A percentile compares a stretch with the other conserved stretches of the same genome.
These are phyloP conservation scores for Elaeagnus macrophylla DNA, from an alignment of 306 rosid species.

Conservation along the genomic window DNA sequence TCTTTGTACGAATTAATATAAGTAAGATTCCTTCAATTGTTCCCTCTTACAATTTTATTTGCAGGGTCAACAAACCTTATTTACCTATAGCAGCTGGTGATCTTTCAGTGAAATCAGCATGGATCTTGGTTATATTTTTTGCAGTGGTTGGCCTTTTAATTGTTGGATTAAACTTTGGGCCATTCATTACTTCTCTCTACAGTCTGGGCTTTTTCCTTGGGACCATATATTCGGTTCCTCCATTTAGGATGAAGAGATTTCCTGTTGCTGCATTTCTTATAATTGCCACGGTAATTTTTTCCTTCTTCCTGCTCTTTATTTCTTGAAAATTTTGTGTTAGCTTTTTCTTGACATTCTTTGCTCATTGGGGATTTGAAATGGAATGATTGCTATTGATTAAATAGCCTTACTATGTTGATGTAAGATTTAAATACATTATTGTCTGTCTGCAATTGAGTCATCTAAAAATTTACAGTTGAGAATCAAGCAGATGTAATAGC, in stretches of 20 bases:
- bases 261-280: slow-evolving; percentile 95
- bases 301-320: slow-evolving; percentile 15
- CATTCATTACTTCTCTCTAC: slow-evolving; percentile 79
- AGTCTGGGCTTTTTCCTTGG: slow-evolving; percentile 83
- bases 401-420: neutral
- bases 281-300: slow-evolving; percentile 67
- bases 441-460: neutral
- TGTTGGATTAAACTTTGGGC: slow-evolving; percentile 77
- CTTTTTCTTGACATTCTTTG: neutral
- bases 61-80: slow-evolving; percentile 97
- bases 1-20: slow-evolving; percentile 1
- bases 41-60: slow-evolving; percentile 22
- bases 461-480: neutral
- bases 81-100: slow-evolving; percentile 98
- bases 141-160: slow-evolving; percentile 64
- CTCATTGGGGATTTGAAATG: neutral
- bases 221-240: slow-evolving; percentile 92
- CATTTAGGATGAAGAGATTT: slow-evolving; percentile 85
- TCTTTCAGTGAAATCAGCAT: slow-evolving; percentile 89
- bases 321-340: neutral
- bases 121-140: slow-evolving; percentile 82
- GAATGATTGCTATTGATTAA: neutral
- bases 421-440: neutral
- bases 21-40: slow-evolving; percentile 3
- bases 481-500: neutral